Conservation (phyloP, 805 yeast genomes). For the Wickerhamomyces alni region DNA sequence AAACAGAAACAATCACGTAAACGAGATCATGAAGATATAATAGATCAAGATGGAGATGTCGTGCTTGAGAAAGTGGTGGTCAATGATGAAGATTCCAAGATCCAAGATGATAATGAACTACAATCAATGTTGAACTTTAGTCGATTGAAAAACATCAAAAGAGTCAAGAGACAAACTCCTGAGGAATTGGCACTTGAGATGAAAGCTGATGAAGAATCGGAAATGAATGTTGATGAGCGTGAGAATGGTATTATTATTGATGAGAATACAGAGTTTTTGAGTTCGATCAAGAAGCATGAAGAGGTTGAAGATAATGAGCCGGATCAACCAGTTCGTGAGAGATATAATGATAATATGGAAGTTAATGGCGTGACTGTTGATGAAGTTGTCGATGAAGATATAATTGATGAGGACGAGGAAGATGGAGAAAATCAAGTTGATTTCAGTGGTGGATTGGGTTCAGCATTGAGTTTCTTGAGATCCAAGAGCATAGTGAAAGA, state of each 20-base stretch:
- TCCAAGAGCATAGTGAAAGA: slow-evolving; percentile 14
- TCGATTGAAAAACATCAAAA: slow-evolving; percentile 13
- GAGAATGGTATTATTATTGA: slow-evolving; percentile 22
- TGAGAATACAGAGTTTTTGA: slow-evolving; percentile 32
- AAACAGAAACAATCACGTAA: slow-evolving; percentile 11
- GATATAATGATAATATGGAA: neutral
- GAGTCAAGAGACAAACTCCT: slow-evolving; percentile 11
- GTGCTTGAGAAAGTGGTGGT: slow-evolving; percentile 23
- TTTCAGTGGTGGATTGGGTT: slow-evolving; percentile 20
- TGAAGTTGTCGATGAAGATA: neutral
- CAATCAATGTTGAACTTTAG: slow-evolving; percentile 21
- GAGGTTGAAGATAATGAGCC: neutral
- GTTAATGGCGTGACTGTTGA: slow-evolving; percentile 2
- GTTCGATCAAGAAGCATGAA: slow-evolving; percentile 14
- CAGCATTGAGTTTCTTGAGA: slow-evolving; percentile 17
- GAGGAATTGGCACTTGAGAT: slow-evolving; percentile 20
- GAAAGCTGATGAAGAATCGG: slow-evolving; percentile 10
- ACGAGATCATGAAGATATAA: slow-evolving; percentile 3
- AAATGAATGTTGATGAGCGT: slow-evolving; percentile 11
- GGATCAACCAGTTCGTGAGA: too few relatives aligned
- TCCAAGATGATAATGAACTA: slow-evolving; percentile 20
- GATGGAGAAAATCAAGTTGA: slow-evolving; percentile 3
- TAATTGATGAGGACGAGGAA: neutral
- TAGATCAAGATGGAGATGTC: slow-evolving; percentile 17
- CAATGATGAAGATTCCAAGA: slow-evolving; percentile 15